Evolutionary conservation across 139 green algal species (phyloP).

Genomic region (Diplosphaera chodatii): DNA sequence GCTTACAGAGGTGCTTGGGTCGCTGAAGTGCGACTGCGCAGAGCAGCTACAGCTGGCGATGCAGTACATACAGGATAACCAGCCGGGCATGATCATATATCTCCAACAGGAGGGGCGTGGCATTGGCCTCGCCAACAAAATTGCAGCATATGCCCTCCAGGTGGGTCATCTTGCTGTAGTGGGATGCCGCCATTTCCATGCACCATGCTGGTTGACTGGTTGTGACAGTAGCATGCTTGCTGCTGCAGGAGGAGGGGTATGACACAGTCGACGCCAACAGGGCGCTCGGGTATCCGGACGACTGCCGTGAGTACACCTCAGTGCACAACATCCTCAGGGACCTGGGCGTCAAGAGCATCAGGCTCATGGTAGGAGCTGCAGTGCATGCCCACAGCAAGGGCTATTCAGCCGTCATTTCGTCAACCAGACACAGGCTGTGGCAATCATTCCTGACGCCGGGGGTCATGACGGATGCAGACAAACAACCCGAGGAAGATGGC

Average conservation of each 20-base stretch:
- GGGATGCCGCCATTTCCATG: too few species aligned
- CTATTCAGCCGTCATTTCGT: too few species aligned
- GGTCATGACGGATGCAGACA: too few species aligned
- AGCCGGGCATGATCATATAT: conserved; percentile 84
- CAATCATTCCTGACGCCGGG: too few species aligned
- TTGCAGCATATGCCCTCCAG: conserved; percentile 90
- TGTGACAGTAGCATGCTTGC: too few species aligned
- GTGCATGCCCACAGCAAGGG: too few species aligned
- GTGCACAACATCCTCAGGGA: conserved; percentile 86
- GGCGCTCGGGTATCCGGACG: conserved; percentile 84
- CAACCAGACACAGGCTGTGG: too few species aligned
- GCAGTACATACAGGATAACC: conserved; percentile 65
- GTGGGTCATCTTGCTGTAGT: too few species aligned
- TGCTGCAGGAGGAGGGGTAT: conserved; percentile 83
- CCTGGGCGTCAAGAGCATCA: conserved; percentile 65
- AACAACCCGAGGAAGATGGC: conserved; percentile 93
- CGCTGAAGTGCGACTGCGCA: conserved; percentile 91
- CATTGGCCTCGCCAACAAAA: conserved; percentile 95
- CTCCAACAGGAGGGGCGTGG: conserved; percentile 91
- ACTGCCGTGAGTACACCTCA: conserved; percentile 86
- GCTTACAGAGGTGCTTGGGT: conserved; percentile 93
- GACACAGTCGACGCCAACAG: conserved; percentile 96
- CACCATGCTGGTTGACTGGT: too few species aligned
- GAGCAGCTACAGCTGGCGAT: conserved; percentile 85
- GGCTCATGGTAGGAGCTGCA: conserved; percentile 78